Base-by-base conservation (phyloP, 2,329 filamentous ascomycete species). In the Aspergillus eucalypticola region DNA sequence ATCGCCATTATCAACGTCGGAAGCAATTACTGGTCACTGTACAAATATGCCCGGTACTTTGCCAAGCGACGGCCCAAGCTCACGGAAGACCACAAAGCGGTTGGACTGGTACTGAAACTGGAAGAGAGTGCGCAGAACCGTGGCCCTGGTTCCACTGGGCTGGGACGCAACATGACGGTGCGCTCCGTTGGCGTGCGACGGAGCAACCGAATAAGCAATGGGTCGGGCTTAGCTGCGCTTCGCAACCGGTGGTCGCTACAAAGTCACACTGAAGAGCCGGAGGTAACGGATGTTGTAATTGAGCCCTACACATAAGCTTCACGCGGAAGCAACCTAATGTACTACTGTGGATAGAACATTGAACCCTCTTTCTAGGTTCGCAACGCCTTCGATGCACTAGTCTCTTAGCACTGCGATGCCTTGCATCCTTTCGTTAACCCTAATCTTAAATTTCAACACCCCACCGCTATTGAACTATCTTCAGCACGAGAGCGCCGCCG, bases 41-140 rank as follows among this genome's bases (percentile, higher is more conserved):
- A 74, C 65, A 78, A 76, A 53, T 82, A 81, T 62, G 79, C 78
- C 0, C 70, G 72, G 1, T 82, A 81, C 63, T 82, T 82, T 59
- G 77, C 79, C 8, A 74, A 73, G 39, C 74, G 78, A 15, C 81
- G 82, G 58, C 79, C 79, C 1, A 82, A 80, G 61, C 75, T 83
- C 5, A 77, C 78, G 29, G 80, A 83, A 58, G 79, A 82, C 58
- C 76, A 79, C 49, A 78, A 78, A 59, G 78, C 77, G 0, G 69
- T 76, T 15, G 72, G 67, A 8, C 64, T 75, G 17, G 66, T 72
- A 8, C 56, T 71, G 38, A 69, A 66, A 25, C 52, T 71, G 54
- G 67, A 71, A 17, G 50, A 60, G 39, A 53, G 61, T 32, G 25
- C 56, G 11, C 15, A 53, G 27, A 27, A 35, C 23, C 41, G 23